Evolutionary conservation across 1,284 basidiomycete species (phyloP), one percentile per base, ranked within the genome.

Genomic region (Cutaneotrichosporon spelunceum): DNA sequence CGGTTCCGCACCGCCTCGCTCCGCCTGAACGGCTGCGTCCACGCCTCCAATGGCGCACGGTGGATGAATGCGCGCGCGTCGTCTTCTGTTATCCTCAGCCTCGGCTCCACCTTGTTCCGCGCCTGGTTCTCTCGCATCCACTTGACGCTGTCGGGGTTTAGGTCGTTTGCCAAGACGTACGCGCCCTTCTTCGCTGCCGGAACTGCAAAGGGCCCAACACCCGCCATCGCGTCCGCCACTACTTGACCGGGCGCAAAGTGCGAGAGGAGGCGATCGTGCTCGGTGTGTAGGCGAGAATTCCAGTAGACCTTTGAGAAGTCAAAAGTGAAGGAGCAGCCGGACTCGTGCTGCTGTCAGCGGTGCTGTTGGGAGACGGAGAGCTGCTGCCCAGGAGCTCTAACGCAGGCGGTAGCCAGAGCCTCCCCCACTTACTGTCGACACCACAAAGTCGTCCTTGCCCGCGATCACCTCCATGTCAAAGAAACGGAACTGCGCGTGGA

Each of bases 381-480:
- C 16, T 14, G 36, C 14, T 39, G 36, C 36, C 16, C 36, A 39
- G 36, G 36, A 42, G 39, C 39, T 42, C 6, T n/a, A 19, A n/a
- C 4, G 39, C 39, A 19, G 9, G 19, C 39, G 27, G 4, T 13
- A 16, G 45, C 23, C 2, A 34, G 26, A 21, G 36, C 5, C 2
- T 6, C 39, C 19, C 39, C 8, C 1, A 79, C 84, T 63, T 69
- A 93, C 93, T 76, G 91, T 88, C 68, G 89, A 85, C 6, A 96
- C 93, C 23, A 90, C 70, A 71, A 88, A 95, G 71, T 96, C 84
- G 0, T 87, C 84, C 62, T 91, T 88, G 13, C 96, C 96, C 0
- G 95, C 94, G 23, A 99, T 82, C 2, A 98, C 83, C 73, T 99
- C 96, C 96, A 99, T 99, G 69, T 90, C 85, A 78, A 99, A 99